Evolutionary conservation across 2,329 filamentous ascomycete genomes (phyloP).

Genomic region (Cercospora zeina): DNA sequence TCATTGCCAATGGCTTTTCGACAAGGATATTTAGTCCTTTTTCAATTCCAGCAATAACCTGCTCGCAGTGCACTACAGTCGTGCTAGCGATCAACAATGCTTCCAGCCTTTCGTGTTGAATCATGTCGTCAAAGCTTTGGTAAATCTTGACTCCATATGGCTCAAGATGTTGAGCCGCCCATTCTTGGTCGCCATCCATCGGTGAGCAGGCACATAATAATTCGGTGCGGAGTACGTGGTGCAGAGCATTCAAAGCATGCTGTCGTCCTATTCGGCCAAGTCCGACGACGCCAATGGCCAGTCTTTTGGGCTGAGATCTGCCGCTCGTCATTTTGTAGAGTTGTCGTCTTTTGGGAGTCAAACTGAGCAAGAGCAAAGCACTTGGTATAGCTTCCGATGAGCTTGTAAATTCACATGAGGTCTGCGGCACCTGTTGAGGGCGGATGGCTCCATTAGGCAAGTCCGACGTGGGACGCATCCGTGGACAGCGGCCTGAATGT

Average conservation of each 20-base stretch:
- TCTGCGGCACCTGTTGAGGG: neutral
- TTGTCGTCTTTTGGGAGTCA: neutral
- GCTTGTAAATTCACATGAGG: neutral
- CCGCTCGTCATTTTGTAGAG: neutral
- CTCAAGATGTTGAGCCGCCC: constrained; percentile 53
- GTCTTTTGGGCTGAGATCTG: constrained; percentile 7
- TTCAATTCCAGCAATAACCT: constrained; percentile 58
- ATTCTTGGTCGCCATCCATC: constrained; percentile 40
- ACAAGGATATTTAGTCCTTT: constrained; percentile 58
- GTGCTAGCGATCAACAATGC: constrained; percentile 58
- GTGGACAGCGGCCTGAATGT: too few relatives aligned
- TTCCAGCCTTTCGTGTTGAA: constrained; percentile 55
- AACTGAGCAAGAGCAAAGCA: neutral
- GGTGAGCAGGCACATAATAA: constrained; percentile 51
- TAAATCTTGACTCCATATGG: constrained; percentile 57
- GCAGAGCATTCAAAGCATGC: constrained; percentile 42
- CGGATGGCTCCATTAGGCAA: constrained; percentile 4
- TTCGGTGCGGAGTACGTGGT: constrained; percentile 47
- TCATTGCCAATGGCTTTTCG: constrained; percentile 51
- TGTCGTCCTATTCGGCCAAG: constrained; percentile 26
- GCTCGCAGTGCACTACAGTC: constrained; percentile 57
- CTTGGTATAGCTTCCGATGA: neutral
- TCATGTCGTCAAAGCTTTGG: constrained; percentile 57
- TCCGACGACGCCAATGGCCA: constrained; percentile 25
- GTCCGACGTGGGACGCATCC: too few relatives aligned